Evolutionary conservation across 768 basidiomycete genomes (phyloP), one percentile per base, ranked within the genome.

Genomic region (Psilocybe sp.): DNA sequence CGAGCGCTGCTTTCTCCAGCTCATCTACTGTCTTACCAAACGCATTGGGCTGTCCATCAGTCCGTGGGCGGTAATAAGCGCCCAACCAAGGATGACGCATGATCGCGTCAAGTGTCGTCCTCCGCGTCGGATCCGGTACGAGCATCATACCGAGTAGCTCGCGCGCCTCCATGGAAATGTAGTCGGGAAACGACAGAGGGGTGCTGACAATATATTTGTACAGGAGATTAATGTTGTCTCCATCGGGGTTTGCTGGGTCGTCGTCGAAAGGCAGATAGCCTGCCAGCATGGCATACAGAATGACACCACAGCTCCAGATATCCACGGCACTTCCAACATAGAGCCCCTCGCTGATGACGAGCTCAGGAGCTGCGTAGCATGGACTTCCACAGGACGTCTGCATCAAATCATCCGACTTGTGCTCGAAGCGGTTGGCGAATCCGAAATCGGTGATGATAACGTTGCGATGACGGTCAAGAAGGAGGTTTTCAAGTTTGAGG

Each of bases 361-460:
- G 78, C 65, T 99, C 97, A 0, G 97, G 97, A 0, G 97, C 97
- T 5, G 97, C 97, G 66, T 98, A 99, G 69, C 97, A 99, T 0
- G 97, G 97, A 23, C 87, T 90, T 13, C 97, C 97, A 56, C 97
- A 98, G 56, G 87, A 91, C 0, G 97, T 98, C 63, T 97, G 94
- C 97, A 98, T 98, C 56, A 98, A 82, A 64, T 99, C 97, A 69
- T 95, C 92, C 9, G 85, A 56, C 31, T 85, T 84, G 63, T 96
- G 91, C 67, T 96, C 92, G 65, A 98, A 99, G 44, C 89, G 85
- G 72, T 98, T 99, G 52, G 97, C 97, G 62, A 98, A 99, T 11
- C 97, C 97, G 67, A 99, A 99, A 67, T 98, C 97, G 50, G 97
- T 98, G 74, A 99, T 97, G 74, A 99, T 96, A 57, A 99, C 92